Percentiles rank a stretch among this genome's conserved stretches.
phyloP scores from a whole-genome alignment of 139 green algal genomes.

The Deuterostichococcus epilithicus region DNA sequence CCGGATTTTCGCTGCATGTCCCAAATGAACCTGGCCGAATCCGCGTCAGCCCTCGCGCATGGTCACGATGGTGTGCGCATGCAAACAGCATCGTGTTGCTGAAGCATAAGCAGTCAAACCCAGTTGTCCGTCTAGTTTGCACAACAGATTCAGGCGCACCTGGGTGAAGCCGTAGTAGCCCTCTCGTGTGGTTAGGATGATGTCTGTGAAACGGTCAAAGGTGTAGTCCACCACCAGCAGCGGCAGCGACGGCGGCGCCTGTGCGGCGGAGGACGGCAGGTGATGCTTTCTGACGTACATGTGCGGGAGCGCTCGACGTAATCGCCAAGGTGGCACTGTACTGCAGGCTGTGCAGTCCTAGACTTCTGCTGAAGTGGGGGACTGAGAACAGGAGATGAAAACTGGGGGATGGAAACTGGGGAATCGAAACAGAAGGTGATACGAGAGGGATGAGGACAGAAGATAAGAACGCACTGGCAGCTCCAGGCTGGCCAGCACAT shows the following conservation, averaged over 20 bases:
- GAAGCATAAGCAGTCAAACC: background rate
- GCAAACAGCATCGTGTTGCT: too few species aligned
- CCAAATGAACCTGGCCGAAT: too few species aligned
- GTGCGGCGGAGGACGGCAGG: background rate
- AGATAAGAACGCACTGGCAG: constrained; percentile 22
- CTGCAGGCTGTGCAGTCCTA: too few species aligned
- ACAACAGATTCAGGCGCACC: constrained; percentile 10
- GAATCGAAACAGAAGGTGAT: background rate
- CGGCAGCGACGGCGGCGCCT: constrained; percentile 29
- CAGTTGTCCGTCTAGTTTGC: background rate
- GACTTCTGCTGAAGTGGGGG: too few species aligned
- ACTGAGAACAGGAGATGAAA: background rate
- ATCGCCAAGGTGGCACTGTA: background rate
- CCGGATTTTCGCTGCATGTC: too few species aligned
- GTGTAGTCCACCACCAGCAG: constrained; percentile 83
- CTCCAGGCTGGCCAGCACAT: constrained; percentile 50
- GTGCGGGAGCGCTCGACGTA: background rate
- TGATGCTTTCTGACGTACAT: background rate
- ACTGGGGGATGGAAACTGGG: background rate
- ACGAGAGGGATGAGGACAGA: background rate
- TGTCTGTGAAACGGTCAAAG: constrained; percentile 81
- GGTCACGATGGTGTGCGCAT: too few species aligned
- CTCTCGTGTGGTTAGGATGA: constrained; percentile 63
- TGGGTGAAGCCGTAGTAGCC: constrained; percentile 78
- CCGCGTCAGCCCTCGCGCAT: too few species aligned